Conservation (phyloP, 306 rosid species). For the Lithocarpus polystachyus region DNA sequence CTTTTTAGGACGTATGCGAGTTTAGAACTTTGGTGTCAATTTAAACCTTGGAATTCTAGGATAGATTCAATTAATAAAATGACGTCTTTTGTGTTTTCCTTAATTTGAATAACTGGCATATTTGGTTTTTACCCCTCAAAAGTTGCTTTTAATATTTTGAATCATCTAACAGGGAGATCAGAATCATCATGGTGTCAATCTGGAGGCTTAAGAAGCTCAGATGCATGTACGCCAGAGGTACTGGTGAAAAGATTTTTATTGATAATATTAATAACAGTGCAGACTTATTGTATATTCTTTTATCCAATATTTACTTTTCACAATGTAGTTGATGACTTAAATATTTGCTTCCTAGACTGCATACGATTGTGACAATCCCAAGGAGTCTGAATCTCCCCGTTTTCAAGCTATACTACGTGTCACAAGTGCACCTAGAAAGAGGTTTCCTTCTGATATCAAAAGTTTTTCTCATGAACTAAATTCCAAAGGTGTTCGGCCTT, state of each 20-base stretch:
- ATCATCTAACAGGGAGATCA: constrained; percentile 53
- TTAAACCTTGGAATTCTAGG: background rate
- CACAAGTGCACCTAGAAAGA: constrained; percentile 95
- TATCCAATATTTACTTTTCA: background rate
- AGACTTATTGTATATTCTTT: constrained; percentile 8
- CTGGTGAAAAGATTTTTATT: background rate
- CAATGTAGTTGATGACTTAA: constrained; percentile 22
- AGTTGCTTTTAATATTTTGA: constrained; percentile 24
- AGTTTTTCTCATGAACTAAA: constrained; percentile 96
- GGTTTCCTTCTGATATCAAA: constrained; percentile 79
- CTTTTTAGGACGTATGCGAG: background rate
- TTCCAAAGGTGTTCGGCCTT: constrained; percentile 94
- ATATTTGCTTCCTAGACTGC: constrained; percentile 51
- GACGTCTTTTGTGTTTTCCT: constrained; percentile 17
- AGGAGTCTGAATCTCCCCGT: constrained; percentile 99
- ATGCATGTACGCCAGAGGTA: constrained; percentile 94
- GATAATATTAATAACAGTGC: background rate
- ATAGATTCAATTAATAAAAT: background rate
- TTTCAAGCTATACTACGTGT: constrained; percentile 95
- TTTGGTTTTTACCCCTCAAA: constrained; percentile 18
- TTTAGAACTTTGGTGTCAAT: background rate
- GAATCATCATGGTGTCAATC: constrained; percentile 53
- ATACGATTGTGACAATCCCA: constrained; percentile 91
- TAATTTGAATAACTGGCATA: constrained; percentile 14
- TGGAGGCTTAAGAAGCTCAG: constrained; percentile 64